Percentiles rank a stretch among this genome's conserved stretches.
Evolutionary conservation across 108 stramenopile genomes (phyloP).

Genomic region (Bacterosira constricta): DNA sequence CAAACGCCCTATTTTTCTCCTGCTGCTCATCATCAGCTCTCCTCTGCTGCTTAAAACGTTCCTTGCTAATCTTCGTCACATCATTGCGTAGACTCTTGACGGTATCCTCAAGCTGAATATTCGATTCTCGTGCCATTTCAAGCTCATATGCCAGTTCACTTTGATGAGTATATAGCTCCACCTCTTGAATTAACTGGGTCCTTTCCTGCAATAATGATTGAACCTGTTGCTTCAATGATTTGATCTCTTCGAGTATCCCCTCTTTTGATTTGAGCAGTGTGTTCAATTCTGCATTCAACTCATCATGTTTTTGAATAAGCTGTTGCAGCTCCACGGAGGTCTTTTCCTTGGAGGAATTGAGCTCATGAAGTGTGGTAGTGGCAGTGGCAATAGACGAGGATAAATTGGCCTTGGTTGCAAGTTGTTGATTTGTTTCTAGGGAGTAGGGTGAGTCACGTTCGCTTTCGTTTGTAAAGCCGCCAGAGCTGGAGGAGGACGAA

Average conservation of each 20-base stretch:
- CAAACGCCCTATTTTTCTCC: background rate
- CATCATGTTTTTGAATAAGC: no score
- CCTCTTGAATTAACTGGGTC: slow-evolving; percentile 19
- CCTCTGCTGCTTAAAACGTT: no score
- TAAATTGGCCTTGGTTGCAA: background rate
- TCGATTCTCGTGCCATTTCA: background rate
- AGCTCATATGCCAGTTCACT: slow-evolving; percentile 11
- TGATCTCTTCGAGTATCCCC: slow-evolving; percentile 11
- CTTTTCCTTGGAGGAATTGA: no score
- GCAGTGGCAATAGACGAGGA: background rate
- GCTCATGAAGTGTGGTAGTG: no score
- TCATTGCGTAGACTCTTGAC: background rate
- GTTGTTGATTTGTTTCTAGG: background rate
- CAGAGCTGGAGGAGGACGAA: background rate
- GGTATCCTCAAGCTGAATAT: background rate
- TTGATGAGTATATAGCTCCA: slow-evolving; percentile 21
- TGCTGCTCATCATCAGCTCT: no score
- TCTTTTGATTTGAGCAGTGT: background rate
- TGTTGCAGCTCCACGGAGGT: no score
- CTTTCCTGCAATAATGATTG: slow-evolving; percentile 13
- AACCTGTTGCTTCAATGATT: slow-evolving; percentile 4
- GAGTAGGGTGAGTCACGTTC: background rate
- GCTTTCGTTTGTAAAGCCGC: background rate
- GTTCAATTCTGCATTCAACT: background rate
- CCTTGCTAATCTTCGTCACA: background rate